Evolutionary conservation across 495 filamentous ascomycete genomes (phyloP).

Genomic region (Glonium stellatum): DNA sequence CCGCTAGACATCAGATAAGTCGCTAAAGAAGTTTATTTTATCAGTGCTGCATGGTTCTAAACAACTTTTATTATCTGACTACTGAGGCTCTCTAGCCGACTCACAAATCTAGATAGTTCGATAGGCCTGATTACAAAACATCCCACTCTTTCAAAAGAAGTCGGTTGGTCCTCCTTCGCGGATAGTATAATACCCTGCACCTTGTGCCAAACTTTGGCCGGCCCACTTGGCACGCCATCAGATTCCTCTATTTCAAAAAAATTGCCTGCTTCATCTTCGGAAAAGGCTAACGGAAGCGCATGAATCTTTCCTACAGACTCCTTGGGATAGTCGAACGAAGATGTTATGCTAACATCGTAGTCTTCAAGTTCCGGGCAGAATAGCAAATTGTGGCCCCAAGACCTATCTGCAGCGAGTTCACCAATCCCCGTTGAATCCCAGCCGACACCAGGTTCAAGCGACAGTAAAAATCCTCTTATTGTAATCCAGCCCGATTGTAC

Average conservation of each 20-base stretch:
- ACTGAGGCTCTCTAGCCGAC: background rate
- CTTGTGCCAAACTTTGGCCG: background rate
- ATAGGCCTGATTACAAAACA: background rate
- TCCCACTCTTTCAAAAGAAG: background rate
- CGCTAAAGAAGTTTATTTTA: too few species aligned
- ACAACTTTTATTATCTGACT: background rate
- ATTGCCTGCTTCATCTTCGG: background rate
- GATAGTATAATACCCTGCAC: background rate
- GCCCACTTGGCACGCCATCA: background rate
- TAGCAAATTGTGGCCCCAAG: background rate
- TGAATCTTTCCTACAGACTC: background rate
- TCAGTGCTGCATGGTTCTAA: too few species aligned
- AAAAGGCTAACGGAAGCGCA: background rate
- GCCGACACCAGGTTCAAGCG: background rate
- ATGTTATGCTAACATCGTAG: background rate
- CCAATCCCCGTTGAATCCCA: background rate
- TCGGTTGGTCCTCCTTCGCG: background rate
- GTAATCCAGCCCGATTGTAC: background rate
- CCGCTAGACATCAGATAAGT: too few species aligned
- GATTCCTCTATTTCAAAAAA: background rate
- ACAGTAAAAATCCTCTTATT: background rate
- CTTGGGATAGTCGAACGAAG: background rate
- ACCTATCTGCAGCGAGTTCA: background rate
- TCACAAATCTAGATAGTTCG: background rate
- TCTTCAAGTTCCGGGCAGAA: slow-evolving; percentile 1